A percentile compares a stretch with the other conserved stretches of the same genome.
Conservation (phyloP, 164 flowering plant genomes). For the Nymphaea thermarum region DNA sequence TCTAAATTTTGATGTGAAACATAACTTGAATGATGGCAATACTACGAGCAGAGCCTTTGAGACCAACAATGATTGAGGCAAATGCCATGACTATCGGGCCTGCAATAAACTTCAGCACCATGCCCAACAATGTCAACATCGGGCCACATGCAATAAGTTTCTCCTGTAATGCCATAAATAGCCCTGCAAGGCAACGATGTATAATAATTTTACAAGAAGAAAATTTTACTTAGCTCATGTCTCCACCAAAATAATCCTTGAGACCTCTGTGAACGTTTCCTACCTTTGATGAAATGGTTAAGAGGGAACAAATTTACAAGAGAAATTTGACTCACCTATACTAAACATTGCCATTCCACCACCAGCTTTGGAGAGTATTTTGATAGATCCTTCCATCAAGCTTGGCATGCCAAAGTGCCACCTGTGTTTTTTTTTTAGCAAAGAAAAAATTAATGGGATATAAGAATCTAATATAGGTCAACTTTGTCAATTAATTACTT, state of each 20-base stretch:
- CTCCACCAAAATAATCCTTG: too few relatives aligned
- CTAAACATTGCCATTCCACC: conserved; percentile 95
- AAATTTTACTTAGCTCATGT: too few relatives aligned
- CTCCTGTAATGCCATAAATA: conserved; percentile 62
- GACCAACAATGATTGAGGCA: conserved; percentile 35
- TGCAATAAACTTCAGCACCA: conserved; percentile 42
- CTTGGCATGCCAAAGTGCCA: conserved; percentile 45
- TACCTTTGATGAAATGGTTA: too few relatives aligned
- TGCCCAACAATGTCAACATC: conserved; percentile 27
- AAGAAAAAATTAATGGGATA: conserved; percentile 3
- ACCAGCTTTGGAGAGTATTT: conserved; percentile 57
- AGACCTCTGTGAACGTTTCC: too few relatives aligned
- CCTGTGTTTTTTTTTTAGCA: conserved; percentile 20
- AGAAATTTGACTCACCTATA: conserved; percentile 32
- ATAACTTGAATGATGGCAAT: conserved; percentile 70
- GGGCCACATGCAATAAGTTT: conserved; percentile 59
- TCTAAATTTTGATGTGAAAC: not conserved
- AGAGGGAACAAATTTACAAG: too few relatives aligned
- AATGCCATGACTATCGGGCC: conserved; percentile 63
- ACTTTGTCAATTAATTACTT: too few relatives aligned
- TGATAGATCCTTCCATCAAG: conserved; percentile 39
- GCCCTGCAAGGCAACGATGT: conserved; percentile 27
- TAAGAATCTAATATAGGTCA: too few relatives aligned
- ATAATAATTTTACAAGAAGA: too few relatives aligned
- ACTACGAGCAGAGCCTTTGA: conserved; percentile 30